Conservation (phyloP, 345 rosid genomes). For the Gossypium arboreum region DNA sequence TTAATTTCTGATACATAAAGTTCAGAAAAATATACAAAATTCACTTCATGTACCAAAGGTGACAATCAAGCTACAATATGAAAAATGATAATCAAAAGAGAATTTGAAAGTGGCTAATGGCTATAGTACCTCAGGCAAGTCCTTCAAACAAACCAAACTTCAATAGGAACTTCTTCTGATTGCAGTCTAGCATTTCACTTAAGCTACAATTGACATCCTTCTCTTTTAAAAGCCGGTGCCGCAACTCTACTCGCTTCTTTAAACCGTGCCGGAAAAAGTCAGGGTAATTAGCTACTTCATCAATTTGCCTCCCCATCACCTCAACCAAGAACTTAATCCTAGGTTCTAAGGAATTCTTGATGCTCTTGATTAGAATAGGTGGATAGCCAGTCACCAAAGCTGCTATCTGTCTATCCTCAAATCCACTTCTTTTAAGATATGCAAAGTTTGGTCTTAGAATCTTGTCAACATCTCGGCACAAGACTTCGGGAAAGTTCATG, state of each 20-base stretch:
- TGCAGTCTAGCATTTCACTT: conserved; percentile 71
- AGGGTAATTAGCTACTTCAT: conserved; percentile 59
- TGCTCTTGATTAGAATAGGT: conserved; percentile 59
- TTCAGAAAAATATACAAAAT: conserved; percentile 16
- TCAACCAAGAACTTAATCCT: conserved; percentile 63
- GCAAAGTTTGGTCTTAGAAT: conserved; percentile 49
- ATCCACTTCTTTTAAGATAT: conserved; percentile 46
- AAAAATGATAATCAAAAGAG: conserved; percentile 15
- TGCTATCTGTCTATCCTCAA: conserved; percentile 50
- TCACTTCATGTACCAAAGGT: background rate
- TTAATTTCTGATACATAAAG: conserved; percentile 17
- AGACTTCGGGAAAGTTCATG: conserved; percentile 57
- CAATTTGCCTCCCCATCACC: conserved; percentile 62
- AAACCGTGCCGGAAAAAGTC: conserved; percentile 66
- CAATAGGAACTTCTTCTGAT: conserved; percentile 46
- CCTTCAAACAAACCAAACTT: conserved; percentile 48
- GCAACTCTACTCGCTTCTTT: conserved; percentile 56
- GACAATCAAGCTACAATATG: conserved; percentile 10
- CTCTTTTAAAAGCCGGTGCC: conserved; percentile 54
- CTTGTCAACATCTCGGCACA: conserved; percentile 66
- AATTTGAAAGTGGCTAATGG: conserved; percentile 2
- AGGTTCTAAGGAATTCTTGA: conserved; percentile 61
- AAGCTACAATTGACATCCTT: conserved; percentile 55
- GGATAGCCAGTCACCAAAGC: conserved; percentile 63
- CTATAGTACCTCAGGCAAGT: conserved; percentile 25